A percentile compares a stretch with the other conserved stretches of the same genome.
Evolutionary conservation across 306 rosid genomes (phyloP).

Genomic region (Vigna nakashimae): DNA sequence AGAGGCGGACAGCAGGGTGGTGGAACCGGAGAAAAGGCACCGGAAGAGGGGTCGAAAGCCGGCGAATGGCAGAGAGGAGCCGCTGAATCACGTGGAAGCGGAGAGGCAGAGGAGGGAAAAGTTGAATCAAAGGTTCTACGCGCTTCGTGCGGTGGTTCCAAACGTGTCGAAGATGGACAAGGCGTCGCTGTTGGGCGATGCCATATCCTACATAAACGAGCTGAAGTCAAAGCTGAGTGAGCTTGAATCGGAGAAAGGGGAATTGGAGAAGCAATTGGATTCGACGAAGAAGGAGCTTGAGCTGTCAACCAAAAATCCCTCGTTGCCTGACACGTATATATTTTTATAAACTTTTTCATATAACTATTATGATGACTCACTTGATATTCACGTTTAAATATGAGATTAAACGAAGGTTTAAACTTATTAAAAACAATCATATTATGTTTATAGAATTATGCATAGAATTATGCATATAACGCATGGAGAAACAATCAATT

Average conservation of each 20-base stretch:
- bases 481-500: no score
- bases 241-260: slow-evolving; percentile 63
- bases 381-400: no score
- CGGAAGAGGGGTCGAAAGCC: slow-evolving; percentile 85
- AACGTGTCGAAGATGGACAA: slow-evolving; percentile 95
- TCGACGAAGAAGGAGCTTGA: slow-evolving; percentile 62
- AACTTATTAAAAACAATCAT: no score
- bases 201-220: slow-evolving; percentile 79
- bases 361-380: no score
- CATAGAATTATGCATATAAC: no score
- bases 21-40: slow-evolving; percentile 76
- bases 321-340: no score
- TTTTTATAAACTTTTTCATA: no score
- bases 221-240: slow-evolving; percentile 66
- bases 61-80: slow-evolving; percentile 88
- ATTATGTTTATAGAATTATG: no score
- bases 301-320: slow-evolving; percentile 39
- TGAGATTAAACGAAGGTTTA: no score
- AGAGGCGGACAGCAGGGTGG: slow-evolving; percentile 66
- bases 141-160: slow-evolving; percentile 85
- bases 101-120: slow-evolving; percentile 90
- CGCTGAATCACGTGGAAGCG: slow-evolving; percentile 85
- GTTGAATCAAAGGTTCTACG: slow-evolving; percentile 82
- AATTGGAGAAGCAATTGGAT: slow-evolving; percentile 65
- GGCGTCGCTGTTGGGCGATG: slow-evolving; percentile 86